These are phyloP conservation scores for Aspergillus sp. DNA, from an alignment of 2,329 filamentous ascomycete species.

Conservation along the genomic window DNA sequence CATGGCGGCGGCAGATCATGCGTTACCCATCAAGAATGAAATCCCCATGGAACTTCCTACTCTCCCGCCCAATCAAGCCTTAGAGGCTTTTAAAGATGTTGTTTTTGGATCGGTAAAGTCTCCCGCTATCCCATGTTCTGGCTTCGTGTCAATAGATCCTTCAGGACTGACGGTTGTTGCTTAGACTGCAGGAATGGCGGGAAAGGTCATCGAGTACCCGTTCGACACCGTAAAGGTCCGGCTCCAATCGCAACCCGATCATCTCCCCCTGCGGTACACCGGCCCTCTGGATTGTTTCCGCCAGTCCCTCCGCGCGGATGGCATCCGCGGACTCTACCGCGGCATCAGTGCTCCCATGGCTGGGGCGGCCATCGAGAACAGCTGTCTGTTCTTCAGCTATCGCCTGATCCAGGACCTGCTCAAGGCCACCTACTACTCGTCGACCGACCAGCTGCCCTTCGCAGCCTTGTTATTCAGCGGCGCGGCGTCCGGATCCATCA, in stretches of 20 bases:
- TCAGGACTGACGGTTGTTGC: background rate
- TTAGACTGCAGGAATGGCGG: constrained; percentile 77
- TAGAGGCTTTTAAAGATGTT: constrained; percentile 80
- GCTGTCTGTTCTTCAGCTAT: constrained; percentile 90
- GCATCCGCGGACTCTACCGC: constrained; percentile 79
- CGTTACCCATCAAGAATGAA: constrained; percentile 37
- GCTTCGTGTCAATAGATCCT: background rate
- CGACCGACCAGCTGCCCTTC: constrained; percentile 64
- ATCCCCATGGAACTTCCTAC: constrained; percentile 40
- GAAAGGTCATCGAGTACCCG: constrained; percentile 96
- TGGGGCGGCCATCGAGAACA: constrained; percentile 88
- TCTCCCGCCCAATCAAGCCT: constrained; percentile 46
- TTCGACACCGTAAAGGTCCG: constrained; percentile 99
- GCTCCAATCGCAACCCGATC: constrained; percentile 89
- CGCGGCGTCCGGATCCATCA: constrained; percentile 82
- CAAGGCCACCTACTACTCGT: constrained; percentile 60
- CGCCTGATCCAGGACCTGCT: constrained; percentile 62
- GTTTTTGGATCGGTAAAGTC: constrained; percentile 75
- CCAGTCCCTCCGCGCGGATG: constrained; percentile 76
- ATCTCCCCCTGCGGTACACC: constrained; percentile 73
- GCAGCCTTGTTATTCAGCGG: constrained; percentile 74
- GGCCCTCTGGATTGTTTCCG: constrained; percentile 92
- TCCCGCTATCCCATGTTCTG: background rate
- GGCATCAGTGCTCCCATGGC: constrained; percentile 89
- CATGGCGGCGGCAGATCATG: constrained; percentile 39